Percentiles rank a stretch among this genome's conserved stretches.
These are phyloP conservation scores for Nannizziopsis arthrosporioides DNA, from an alignment of 2,329 filamentous ascomycete genomes.

Conservation along the genomic window DNA sequence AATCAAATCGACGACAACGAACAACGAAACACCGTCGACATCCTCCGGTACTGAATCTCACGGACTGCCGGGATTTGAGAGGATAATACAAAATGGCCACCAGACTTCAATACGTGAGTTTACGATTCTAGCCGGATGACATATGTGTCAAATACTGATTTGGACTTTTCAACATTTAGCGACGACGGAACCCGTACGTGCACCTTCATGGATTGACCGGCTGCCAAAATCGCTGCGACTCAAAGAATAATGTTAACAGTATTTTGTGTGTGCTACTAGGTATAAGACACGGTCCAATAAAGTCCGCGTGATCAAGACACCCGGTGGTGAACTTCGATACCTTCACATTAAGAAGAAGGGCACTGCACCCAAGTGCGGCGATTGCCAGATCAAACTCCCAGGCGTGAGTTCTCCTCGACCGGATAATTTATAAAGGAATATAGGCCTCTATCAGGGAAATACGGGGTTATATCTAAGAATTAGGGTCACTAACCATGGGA, in stretches of 20 bases:
- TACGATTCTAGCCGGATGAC: neutral
- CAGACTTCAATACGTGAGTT: constrained; percentile 41
- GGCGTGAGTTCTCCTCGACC: constrained; percentile 61
- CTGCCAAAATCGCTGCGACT: neutral
- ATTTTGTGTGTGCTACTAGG: constrained; percentile 37
- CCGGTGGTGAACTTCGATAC: constrained; percentile 87
- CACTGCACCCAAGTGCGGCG: constrained; percentile 96
- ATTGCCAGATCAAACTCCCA: constrained; percentile 94
- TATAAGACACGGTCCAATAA: constrained; percentile 99
- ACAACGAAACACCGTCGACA: constrained; percentile 29
- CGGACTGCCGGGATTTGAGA: constrained; percentile 30
- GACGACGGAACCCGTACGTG: constrained; percentile 70
- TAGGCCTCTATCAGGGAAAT: neutral
- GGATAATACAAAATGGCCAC: constrained; percentile 41
- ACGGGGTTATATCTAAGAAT: neutral
- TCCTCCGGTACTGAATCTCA: constrained; percentile 31
- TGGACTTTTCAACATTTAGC: constrained; percentile 38
- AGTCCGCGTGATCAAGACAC: constrained; percentile 90
- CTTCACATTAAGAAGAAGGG: constrained; percentile 99
- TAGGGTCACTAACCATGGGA: constrained; percentile 4
- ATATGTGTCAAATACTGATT: constrained; percentile 21
- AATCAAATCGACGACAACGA: constrained; percentile 31
- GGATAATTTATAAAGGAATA: neutral
- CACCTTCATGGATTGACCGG: neutral
- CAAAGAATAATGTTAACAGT: constrained; percentile 23